These are phyloP conservation scores for Erodium trifolium DNA, from an alignment of 441 rosid genomes.

Conservation along the genomic window DNA sequence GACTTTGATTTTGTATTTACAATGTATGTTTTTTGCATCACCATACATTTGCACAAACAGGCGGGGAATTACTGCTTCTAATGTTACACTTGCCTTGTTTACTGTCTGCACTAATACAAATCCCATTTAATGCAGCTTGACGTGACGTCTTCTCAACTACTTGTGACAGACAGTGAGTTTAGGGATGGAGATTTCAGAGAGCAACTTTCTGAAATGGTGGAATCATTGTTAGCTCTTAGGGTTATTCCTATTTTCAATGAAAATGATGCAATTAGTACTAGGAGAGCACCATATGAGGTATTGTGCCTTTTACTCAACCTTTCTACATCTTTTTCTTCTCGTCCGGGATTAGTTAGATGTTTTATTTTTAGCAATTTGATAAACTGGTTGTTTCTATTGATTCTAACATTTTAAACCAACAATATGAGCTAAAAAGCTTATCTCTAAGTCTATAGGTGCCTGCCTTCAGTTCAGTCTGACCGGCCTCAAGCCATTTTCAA, in stretches of 20 bases:
- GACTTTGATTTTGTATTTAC: neutral
- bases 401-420: neutral
- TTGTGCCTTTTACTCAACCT: neutral
- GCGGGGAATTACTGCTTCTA: neutral
- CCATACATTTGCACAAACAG: neutral
- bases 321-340: neutral
- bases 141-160: slow-evolving; percentile 40
- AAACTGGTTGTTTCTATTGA: neutral
- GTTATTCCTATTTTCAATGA: slow-evolving; percentile 47
- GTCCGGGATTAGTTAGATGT: no score
- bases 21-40: neutral
- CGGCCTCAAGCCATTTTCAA: neutral
- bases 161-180: slow-evolving; percentile 44
- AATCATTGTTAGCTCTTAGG: slow-evolving; percentile 32
- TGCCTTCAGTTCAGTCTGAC: no score
- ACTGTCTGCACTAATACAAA: slow-evolving; percentile 9
- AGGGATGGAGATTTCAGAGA: slow-evolving; percentile 33
- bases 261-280: slow-evolving; percentile 47
- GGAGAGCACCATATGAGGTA: slow-evolving; percentile 46
- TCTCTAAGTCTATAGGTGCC: neutral
- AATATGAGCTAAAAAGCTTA: neutral
- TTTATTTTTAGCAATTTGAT: no score
- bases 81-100: neutral
- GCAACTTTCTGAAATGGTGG: slow-evolving; percentile 37
- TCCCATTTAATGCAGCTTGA: slow-evolving; percentile 36